These are phyloP conservation scores for Diaporthe citriasiana DNA, from an alignment of 2,329 filamentous ascomycete genomes.

Conservation along the genomic window DNA sequence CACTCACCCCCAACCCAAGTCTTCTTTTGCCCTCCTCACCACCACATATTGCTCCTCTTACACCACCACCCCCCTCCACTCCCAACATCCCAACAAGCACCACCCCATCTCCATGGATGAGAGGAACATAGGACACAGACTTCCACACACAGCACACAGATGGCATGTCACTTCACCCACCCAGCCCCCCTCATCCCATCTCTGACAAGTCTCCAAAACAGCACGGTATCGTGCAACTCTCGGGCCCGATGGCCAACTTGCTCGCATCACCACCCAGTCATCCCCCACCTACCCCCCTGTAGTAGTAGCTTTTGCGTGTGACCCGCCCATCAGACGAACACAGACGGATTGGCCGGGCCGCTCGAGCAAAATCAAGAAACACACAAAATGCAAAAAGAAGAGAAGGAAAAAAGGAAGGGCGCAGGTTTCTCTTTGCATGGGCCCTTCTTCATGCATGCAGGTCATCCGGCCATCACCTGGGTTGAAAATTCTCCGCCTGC, in stretches of 20 bases:
- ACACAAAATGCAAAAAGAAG: not conserved
- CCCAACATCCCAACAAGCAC: not conserved
- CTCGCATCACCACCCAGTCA: not conserved
- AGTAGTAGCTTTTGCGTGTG: not conserved
- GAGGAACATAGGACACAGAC: not conserved
- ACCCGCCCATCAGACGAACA: constrained; percentile 28
- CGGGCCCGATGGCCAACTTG: constrained; percentile 23
- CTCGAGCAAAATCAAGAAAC: not conserved
- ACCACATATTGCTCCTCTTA: not conserved
- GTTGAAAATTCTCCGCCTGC: constrained; percentile 32
- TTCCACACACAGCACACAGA: constrained; percentile 3
- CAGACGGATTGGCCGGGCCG: constrained; percentile 1
- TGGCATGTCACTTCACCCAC: constrained; percentile 15
- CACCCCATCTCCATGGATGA: not conserved
- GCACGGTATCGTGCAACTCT: constrained; percentile 12
- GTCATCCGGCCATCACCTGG: constrained; percentile 27
- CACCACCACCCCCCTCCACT: not conserved
- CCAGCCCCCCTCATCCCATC: constrained; percentile 22
- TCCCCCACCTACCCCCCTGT: not conserved
- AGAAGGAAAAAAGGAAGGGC: not conserved
- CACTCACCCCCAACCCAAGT: not conserved
- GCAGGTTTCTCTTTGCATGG: not conserved
- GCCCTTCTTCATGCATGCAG: constrained; percentile 15
- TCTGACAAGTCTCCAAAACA: constrained; percentile 15
- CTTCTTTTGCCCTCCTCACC: not conserved